Evolutionary conservation across 495 filamentous ascomycete species (phyloP).

Genomic region (Aspergillus saccharolyticus): DNA sequence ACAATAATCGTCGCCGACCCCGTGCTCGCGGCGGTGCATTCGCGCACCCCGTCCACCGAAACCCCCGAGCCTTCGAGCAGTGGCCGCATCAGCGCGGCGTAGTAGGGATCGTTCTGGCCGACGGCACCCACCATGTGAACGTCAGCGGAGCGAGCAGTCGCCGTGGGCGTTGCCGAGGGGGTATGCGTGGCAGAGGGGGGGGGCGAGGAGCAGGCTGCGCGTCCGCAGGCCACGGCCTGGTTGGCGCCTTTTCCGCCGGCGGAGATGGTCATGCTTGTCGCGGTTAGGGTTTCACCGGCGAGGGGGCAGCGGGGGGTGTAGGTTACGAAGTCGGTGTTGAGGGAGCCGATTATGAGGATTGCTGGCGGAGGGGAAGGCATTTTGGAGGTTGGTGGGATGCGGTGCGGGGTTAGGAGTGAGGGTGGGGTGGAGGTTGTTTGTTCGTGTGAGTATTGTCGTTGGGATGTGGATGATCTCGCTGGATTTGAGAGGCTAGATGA

Average conservation of each 20-base stretch:
- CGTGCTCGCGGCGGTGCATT: conserved; percentile 52
- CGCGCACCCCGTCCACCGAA: conserved; percentile 49
- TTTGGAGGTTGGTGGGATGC: not conserved
- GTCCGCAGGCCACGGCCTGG: conserved; percentile 78
- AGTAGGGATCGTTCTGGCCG: conserved; percentile 54
- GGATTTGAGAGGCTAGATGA: too few species aligned
- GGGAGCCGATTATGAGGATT: conserved; percentile 66
- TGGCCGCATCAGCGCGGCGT: conserved; percentile 30
- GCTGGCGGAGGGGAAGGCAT: not conserved
- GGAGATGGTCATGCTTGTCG: conserved; percentile 70
- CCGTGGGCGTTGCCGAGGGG: too few species aligned
- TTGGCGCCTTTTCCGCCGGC: conserved; percentile 94
- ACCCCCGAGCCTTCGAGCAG: conserved; percentile 58
- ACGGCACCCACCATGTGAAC: conserved; percentile 83
- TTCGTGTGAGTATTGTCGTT: too few species aligned
- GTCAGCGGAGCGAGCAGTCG: conserved; percentile 39
- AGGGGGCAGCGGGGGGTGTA: conserved; percentile 76
- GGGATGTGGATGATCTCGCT: too few species aligned
- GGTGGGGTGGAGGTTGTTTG: too few species aligned
- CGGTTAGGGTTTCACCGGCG: conserved; percentile 82
- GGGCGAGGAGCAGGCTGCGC: conserved; percentile 42
- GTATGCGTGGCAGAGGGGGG: too few species aligned
- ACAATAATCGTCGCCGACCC: conserved; percentile 80
- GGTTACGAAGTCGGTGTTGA: conserved; percentile 89
- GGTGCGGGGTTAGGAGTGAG: not conserved